Percentiles rank a stretch among this genome's conserved stretches.
phyloP scores from a whole-genome alignment of 345 rosid genomes.

The Boechera retrofracta region DNA sequence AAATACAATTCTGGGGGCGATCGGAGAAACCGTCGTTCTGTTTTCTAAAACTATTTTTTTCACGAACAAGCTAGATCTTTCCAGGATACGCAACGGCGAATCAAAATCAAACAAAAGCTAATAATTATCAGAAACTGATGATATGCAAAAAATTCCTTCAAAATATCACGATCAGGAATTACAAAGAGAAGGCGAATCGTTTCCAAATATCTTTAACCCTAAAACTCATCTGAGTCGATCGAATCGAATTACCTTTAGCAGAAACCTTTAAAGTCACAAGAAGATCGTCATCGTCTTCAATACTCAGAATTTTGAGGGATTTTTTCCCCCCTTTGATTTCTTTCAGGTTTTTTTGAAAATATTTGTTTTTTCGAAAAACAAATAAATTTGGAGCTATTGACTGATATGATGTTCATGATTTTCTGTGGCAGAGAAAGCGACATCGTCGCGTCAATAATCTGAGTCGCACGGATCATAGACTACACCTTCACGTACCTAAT shows the following conservation, averaged over 20 bases:
- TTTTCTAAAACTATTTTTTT: neutral
- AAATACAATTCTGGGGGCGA: neutral
- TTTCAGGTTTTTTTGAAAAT: constrained; percentile 23
- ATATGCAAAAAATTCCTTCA: neutral
- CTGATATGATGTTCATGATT: constrained; percentile 36
- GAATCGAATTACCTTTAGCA: constrained; percentile 29
- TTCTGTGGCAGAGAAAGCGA: constrained; percentile 45
- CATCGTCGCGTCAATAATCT: constrained; percentile 33
- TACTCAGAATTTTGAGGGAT: constrained; percentile 32
- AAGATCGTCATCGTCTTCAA: constrained; percentile 31
- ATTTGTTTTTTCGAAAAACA: neutral
- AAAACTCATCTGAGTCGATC: constrained; percentile 22
- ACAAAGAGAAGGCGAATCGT: constrained; percentile 12
- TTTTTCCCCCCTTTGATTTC: constrained; percentile 16
- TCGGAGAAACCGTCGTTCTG: constrained; percentile 2
- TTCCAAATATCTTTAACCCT: neutral
- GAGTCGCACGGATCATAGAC: neutral
- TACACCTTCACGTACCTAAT: constrained; percentile 39
- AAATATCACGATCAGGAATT: constrained; percentile 7
- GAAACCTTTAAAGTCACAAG: constrained; percentile 24
- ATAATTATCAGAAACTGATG: constrained; percentile 10
- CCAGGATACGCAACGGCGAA: neutral
- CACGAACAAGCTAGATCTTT: constrained; percentile 7
- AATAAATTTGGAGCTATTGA: constrained; percentile 27
- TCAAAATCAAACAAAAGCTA: constrained; percentile 19